Percentiles rank a stretch among this genome's conserved stretches.
Evolutionary conservation across 495 filamentous ascomycete species (phyloP).

Genomic region (Parathielavia hyrcaniae): DNA sequence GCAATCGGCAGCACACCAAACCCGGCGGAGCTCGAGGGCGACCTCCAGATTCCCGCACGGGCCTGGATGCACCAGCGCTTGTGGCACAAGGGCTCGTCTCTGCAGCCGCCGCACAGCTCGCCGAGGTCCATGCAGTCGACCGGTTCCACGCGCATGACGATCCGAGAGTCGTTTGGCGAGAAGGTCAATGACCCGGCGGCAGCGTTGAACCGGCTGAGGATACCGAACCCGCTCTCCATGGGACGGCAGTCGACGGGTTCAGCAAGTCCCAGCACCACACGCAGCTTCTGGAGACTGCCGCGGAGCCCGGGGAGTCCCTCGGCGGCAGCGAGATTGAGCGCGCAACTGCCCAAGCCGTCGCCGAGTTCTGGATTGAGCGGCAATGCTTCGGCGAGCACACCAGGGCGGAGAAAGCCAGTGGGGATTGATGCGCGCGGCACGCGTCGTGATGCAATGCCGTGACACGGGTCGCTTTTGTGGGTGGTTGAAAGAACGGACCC

Average conservation of each 20-base stretch:
- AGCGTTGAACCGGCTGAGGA: conserved; percentile 14
- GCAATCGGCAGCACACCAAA: conserved; percentile 23
- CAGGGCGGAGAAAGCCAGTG: background rate
- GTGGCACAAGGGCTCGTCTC: conserved; percentile 6
- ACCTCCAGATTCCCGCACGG: conserved; percentile 8
- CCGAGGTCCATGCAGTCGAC: conserved; percentile 11
- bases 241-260: conserved; percentile 11
- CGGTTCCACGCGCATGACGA: conserved; percentile 11
- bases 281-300: conserved; percentile 18
- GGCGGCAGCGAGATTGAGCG: conserved; percentile 4
- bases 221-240: conserved; percentile 11
- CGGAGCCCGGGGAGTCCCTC: conserved; percentile 17
- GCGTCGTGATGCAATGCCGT: conserved; percentile 8
- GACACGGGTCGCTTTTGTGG: background rate
- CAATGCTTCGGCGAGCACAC: background rate
- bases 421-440: background rate
- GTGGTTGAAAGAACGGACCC: background rate
- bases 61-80: conserved; percentile 15
- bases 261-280: conserved; percentile 10
- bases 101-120: conserved; percentile 13
- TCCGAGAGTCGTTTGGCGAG: conserved; percentile 29
- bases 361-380: background rate
- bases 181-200: conserved; percentile 27
- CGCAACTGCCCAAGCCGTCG: conserved; percentile 10
- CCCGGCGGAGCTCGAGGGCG: conserved; percentile 32